Percentiles rank a stretch among this genome's conserved stretches.
These are phyloP conservation scores for Raphidocelis subcapitata DNA, from an alignment of 139 green algal genomes.

Conservation along the genomic window DNA sequence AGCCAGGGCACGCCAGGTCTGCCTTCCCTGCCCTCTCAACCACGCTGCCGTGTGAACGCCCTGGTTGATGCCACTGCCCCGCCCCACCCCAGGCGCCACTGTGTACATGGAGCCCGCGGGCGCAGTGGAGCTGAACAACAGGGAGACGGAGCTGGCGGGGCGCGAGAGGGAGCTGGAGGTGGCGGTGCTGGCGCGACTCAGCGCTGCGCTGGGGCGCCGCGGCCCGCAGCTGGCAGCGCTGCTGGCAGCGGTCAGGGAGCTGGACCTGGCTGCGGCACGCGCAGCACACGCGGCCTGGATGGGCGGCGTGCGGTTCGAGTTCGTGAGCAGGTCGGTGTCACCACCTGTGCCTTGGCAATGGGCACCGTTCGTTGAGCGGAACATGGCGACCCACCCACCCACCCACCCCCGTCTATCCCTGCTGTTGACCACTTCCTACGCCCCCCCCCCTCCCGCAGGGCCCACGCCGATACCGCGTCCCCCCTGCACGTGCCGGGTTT, in stretches of 20 bases:
- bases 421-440: no score
- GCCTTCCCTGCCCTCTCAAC: no score
- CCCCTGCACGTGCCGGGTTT: slow-evolving; percentile 37
- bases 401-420: no score
- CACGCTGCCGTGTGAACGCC: no score
- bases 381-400: no score
- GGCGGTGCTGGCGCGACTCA: slow-evolving; percentile 9
- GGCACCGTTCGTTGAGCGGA: no score
- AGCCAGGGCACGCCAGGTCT: no score
- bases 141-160: slow-evolving; percentile 57
- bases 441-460: no score
- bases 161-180: slow-evolving; percentile 61
- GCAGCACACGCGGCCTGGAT: slow-evolving; percentile 65
- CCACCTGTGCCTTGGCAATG: no score
- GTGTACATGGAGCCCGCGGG: slow-evolving; percentile 85
- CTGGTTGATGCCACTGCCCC: no score
- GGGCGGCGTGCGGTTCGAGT: slow-evolving; percentile 30
- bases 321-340: slow-evolving; percentile 18
- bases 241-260: slow-evolving; percentile 38
- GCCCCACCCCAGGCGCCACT: slow-evolving; percentile 72
- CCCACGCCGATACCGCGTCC: neutral
- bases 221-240: slow-evolving; percentile 23
- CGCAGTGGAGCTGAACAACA: slow-evolving; percentile 80
- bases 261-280: slow-evolving; percentile 71
- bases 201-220: slow-evolving; percentile 12